Base-by-base conservation (phyloP, 2,329 filamentous ascomycete genomes). In the Lojkania enalia region DNA sequence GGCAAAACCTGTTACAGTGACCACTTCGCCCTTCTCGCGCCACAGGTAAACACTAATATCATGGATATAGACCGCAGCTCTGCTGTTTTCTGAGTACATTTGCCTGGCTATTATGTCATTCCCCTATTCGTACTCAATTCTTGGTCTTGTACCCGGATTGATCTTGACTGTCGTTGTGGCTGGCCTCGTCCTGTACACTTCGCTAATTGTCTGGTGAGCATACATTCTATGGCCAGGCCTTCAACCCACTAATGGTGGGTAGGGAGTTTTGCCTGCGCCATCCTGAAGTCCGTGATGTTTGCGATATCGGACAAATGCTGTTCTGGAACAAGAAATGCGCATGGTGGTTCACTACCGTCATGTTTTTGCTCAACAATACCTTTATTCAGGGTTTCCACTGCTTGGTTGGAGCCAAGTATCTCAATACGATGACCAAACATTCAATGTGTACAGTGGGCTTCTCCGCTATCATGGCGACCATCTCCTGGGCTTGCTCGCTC, bases 31-130 rank as follows among this genome's bases (percentile, higher is more conserved):
- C n/a, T n/a, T n/a, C n/a, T n/a, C n/a, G n/a, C n/a, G n/a, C n/a
- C n/a, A n/a, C n/a, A n/a, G n/a, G n/a, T n/a, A n/a, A n/a, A n/a
- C 21, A 39, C 49, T 63, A 36, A 62, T 39, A 7, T 43, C 13
- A 3, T 23, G 15, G 2, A n/a, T 12, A 5, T 60, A 87, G 86
- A 96, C 91, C 41, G 90, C 91, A 0, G 90, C 86, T 1, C 70
- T 96, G 57, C 82, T 96, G 39, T 96, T 96, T 72, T 94, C 89
- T 39, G 91, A 96, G 75, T 96, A 96, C 69, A 96, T 96, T 48
- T 95, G 90, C 67, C 74, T 96, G 71, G 81, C 81, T 16, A 96
- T 96, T 65, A 96, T 96, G 90, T 95, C 88, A 39, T 96, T 96
- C 58, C 91, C 91, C 0, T 95, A 88, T 80, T 95, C 90, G 0